Conservation (phyloP, 441 rosid genomes). For the Gossypium lobatum region DNA sequence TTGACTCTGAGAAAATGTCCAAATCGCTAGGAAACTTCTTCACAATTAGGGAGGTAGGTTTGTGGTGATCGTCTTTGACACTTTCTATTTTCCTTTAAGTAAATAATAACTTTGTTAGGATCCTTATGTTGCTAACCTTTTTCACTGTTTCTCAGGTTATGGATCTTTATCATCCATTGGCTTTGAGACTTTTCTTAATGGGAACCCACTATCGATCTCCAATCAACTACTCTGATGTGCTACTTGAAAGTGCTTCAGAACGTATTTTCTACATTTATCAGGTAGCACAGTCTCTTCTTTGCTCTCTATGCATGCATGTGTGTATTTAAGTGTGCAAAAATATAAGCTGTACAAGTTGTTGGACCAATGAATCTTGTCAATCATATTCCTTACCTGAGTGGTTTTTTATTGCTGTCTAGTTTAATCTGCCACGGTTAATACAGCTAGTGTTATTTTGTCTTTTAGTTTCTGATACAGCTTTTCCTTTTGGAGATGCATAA, state of each 20-base stretch:
- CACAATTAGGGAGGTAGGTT: constrained; percentile 75
- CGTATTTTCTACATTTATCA: constrained; percentile 85
- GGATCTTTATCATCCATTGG: constrained; percentile 76
- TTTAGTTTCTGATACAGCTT: not conserved
- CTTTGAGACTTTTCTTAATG: constrained; percentile 75
- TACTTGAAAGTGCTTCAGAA: constrained; percentile 88
- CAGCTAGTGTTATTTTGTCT: not conserved
- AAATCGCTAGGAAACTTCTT: constrained; percentile 95
- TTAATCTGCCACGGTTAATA: not conserved
- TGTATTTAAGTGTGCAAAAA: not conserved
- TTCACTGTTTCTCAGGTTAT: constrained; percentile 44
- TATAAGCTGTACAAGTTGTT: not conserved
- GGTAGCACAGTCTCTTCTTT: constrained; percentile 30
- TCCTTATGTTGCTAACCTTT: not conserved
- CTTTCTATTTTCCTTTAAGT: not conserved
- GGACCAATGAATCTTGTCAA: not conserved
- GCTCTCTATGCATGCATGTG: not conserved
- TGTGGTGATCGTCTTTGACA: not conserved
- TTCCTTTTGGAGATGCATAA: not conserved
- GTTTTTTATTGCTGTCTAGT: not conserved
- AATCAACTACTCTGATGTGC: constrained; percentile 67
- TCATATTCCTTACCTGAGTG: not conserved
- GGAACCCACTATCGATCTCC: constrained; percentile 91
- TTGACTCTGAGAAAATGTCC: constrained; percentile 93
- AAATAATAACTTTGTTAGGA: not conserved